Base-by-base conservation (phyloP, 371 early-diverging fungal species). In the Coemansia sp. region DNA sequence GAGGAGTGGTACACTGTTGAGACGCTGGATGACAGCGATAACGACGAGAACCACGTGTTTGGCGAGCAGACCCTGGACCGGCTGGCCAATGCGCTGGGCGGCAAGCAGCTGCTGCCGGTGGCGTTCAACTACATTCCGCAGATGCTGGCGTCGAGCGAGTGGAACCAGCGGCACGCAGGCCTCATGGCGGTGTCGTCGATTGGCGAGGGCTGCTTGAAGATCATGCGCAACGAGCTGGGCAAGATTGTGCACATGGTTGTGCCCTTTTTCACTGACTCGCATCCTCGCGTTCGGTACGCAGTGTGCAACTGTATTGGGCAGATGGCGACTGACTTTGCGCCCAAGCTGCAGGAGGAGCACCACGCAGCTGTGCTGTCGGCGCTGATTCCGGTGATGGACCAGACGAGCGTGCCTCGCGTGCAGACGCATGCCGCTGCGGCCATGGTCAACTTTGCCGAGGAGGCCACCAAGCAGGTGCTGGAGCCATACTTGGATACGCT, bases 351-450 rank as follows among this genome's bases (percentile, higher is more conserved):
- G 81, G 86, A 87, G 76, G 84, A 87, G 63, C 91, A 84, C 84
- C 91, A 94, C 68, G 84, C 88, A 42, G 60, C 80, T 26, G 84
- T 96, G n/a, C 81, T 98, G 27, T 79, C 87, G 51, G 82, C 85
- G 59, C 83, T 99, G 47, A 83, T 96, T 24, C 90, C 94, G n/a
- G 85, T 90, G 61, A 91, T 99, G 93, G 92, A 90, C 59, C 93
- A 93, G 59, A 66, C 75, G 34, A 61, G 80, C 6, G 81, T 82
- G 70, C 90, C 92, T 26, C 88, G 96, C 67, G 95, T 98, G 27
- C 95, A 95, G 75, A 89, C 96, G 31, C 97, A 97, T 62, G 94
- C 94, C 34, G 98, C 98, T 6, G 95, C 95, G 21, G 98, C 98
- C 1, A 83, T 97, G 83, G 95, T 97, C 71, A 99, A 99, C 85